These are phyloP conservation scores for Crassisporium funariophilum DNA, from an alignment of 768 basidiomycete genomes.

Conservation along the genomic window DNA sequence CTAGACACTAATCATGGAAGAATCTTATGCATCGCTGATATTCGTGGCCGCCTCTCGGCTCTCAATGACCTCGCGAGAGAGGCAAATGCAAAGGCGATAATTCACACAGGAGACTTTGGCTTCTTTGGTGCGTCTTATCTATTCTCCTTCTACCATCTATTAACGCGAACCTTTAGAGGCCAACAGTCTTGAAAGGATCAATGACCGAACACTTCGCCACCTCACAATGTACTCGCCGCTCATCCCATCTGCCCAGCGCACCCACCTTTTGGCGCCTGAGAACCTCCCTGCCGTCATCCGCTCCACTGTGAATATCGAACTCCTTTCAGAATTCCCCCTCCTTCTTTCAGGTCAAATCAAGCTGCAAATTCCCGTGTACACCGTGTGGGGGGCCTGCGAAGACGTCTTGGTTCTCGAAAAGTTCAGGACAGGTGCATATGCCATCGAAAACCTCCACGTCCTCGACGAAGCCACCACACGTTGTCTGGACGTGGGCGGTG, in stretches of 20 bases:
- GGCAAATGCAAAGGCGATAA: slow-evolving; percentile 86
- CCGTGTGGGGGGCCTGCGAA: slow-evolving; percentile 97
- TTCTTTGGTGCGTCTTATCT: slow-evolving; percentile 74
- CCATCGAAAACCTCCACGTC: slow-evolving; percentile 87
- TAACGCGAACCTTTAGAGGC: slow-evolving; percentile 49
- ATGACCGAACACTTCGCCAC: slow-evolving; percentile 94
- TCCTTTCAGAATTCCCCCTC: slow-evolving; percentile 92
- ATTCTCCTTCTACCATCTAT: slow-evolving; percentile 4
- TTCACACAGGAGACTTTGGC: slow-evolving; percentile 99
- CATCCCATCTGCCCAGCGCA: slow-evolving; percentile 80
- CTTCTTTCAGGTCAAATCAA: slow-evolving; percentile 90
- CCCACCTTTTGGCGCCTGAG: slow-evolving; percentile 73
- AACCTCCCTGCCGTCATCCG: slow-evolving; percentile 72
- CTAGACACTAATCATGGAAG: slow-evolving; percentile 81
- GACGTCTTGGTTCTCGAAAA: slow-evolving; percentile 93
- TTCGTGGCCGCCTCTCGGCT: slow-evolving; percentile 82
- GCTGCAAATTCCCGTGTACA: slow-evolving; percentile 91
- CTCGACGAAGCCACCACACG: slow-evolving; percentile 96
- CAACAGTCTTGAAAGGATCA: slow-evolving; percentile 83
- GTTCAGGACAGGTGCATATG: slow-evolving; percentile 80
- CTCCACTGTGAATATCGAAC: slow-evolving; percentile 69
- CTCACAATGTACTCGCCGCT: slow-evolving; percentile 96
- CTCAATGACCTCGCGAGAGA: slow-evolving; percentile 92
- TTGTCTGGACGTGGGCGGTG: slow-evolving; percentile 86
- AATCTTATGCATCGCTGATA: slow-evolving; percentile 94